Evolutionary conservation across 2,329 filamentous ascomycete species (phyloP), one percentile per base, ranked within the genome.

Genomic region (Dactylellina cionopaga): DNA sequence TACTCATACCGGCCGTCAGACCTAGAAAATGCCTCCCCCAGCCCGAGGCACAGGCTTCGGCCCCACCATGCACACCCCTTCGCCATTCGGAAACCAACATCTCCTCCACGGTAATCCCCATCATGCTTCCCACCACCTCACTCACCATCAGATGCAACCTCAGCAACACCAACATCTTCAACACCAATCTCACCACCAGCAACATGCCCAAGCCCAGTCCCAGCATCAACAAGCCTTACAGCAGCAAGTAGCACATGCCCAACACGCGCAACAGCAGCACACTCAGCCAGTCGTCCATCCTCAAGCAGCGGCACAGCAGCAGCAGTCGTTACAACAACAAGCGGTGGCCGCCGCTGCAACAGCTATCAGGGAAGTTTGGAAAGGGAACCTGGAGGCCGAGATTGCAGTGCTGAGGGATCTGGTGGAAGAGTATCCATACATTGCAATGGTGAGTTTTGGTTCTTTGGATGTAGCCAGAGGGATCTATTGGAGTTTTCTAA

Each of bases 321-420:
- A 74, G 59, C 41, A 58, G 55, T 59, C 39, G 83, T 85, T 60
- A 83, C 86, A 79, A 85, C 80, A 76, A 81, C 60, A 63, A 27
- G 35, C 52, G 87, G 89, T 74, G 86, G 92, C 55, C 1, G 63
- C 60, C 5, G 72, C 56, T 0, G 74, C 75, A 13, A 63, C 66
- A 4, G 69, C 75, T 80, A 98, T 98, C 89, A 87, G 93, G 75
- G 94, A 99, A 78, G 95, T 99, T 37, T 99, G 95, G 95, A 90
- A 90, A 80, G 88, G 92, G 77, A 98, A 98, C 78, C 82, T 98
- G 74, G 87, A 91, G 24, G 90, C 96, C 79, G 95, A 99, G 83
- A 95, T 99, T 90, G 89, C 88, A 6, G 84, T 90, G 52, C 81
- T 99, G 76, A 86, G 94, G 80, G 88, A 90, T 69, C 83, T 98